phyloP scores from a whole-genome alignment of 2,329 filamentous ascomycete genomes.

The Pseudocercospora eumusae region DNA sequence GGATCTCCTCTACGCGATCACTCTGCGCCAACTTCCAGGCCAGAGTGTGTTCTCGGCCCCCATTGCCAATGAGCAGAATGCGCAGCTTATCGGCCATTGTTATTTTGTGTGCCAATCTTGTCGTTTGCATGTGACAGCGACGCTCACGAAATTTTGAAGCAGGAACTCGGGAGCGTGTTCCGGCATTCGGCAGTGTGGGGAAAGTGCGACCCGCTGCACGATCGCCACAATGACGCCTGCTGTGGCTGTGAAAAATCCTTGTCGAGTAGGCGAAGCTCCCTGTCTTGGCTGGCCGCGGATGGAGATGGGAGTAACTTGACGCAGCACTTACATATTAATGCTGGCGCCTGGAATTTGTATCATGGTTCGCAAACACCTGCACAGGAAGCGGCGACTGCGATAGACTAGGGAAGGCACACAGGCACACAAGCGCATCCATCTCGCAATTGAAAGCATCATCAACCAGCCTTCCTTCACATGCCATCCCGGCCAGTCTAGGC shows the following conservation, averaged over 20 bases:
- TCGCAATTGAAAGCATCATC: too few species aligned
- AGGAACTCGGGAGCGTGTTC: not conserved
- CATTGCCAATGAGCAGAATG: constrained; percentile 87
- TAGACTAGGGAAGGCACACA: constrained; percentile 1
- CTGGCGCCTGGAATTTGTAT: constrained; percentile 4
- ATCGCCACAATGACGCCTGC: not conserved
- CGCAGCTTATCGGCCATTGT: constrained; percentile 51
- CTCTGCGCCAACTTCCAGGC: constrained; percentile 93
- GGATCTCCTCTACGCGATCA: constrained; percentile 72
- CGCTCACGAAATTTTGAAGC: not conserved
- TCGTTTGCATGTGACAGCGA: not conserved
- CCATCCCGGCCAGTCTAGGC: constrained; percentile 1
- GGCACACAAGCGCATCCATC: not conserved
- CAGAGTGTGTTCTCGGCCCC: constrained; percentile 89
- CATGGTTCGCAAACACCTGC: not conserved
- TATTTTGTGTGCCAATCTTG: constrained; percentile 21
- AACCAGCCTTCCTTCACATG: constrained; percentile 11
- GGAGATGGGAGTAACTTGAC: too few species aligned
- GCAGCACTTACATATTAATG: not conserved
- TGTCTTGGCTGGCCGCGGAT: not conserved
- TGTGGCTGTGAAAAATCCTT: too few species aligned
- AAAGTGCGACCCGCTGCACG: not conserved
- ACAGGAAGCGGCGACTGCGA: not conserved
- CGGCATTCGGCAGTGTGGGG: not conserved
- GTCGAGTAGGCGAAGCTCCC: too few species aligned